phyloP scores from a whole-genome alignment of 1,139 yeast genomes.

The Yamadazyma atmosphaerica region DNA sequence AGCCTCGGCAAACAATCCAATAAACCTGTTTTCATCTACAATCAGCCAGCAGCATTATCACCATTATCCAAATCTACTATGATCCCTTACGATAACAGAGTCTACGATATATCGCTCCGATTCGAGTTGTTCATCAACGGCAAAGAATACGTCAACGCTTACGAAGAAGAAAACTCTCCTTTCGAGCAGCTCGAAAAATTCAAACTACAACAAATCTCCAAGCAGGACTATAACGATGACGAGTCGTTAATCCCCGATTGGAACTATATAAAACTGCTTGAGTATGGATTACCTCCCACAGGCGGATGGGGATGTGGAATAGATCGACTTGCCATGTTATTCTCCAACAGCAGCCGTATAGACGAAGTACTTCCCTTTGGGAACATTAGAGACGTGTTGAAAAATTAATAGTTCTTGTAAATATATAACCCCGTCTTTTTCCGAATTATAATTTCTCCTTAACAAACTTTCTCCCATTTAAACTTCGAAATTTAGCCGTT shows the following conservation, averaged over 20 bases:
- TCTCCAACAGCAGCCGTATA: slow-evolving; percentile 64
- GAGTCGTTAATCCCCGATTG: slow-evolving; percentile 75
- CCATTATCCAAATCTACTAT: slow-evolving; percentile 77
- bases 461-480: too few relatives aligned
- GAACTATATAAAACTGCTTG: slow-evolving; percentile 71
- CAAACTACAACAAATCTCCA: slow-evolving; percentile 50
- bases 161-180: slow-evolving; percentile 95
- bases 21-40: slow-evolving; percentile 70
- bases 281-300: slow-evolving; percentile 94
- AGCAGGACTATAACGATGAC: slow-evolving; percentile 50
- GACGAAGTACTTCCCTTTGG: slow-evolving; percentile 87
- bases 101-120: slow-evolving; percentile 56
- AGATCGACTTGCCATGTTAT: slow-evolving; percentile 82
- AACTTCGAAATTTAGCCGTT: too few relatives aligned
- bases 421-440: too few relatives aligned
- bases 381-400: slow-evolving; percentile 62
- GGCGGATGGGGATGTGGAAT: slow-evolving; percentile 98
- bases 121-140: slow-evolving; percentile 85
- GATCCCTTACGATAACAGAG: slow-evolving; percentile 23
- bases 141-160: slow-evolving; percentile 86
- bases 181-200: slow-evolving; percentile 64
- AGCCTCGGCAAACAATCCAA: slow-evolving; percentile 37
- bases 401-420: slow-evolving; percentile 5
- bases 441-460: too few relatives aligned
- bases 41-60: slow-evolving; percentile 84